Conservation (phyloP, 305 asterid genomes). For the Petunia hybrid region DNA sequence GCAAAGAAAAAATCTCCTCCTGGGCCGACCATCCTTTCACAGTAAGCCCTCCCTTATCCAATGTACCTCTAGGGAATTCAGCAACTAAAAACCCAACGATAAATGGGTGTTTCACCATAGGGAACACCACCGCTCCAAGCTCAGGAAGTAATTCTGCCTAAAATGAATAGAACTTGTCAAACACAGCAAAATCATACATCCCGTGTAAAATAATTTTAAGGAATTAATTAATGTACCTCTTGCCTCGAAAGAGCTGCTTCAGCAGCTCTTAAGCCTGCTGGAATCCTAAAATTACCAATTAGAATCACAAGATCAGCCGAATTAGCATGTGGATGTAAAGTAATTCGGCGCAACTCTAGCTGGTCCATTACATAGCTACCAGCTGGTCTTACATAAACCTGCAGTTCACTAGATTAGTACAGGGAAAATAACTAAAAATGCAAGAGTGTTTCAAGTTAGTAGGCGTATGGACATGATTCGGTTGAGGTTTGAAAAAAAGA, state of each 20-base stretch:
- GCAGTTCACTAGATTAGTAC: constrained; percentile 33
- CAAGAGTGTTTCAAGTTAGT: neutral
- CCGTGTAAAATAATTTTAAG: constrained; percentile 1
- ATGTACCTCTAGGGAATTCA: constrained; percentile 66
- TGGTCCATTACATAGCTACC: constrained; percentile 96
- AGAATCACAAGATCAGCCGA: constrained; percentile 79
- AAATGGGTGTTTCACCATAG: constrained; percentile 93
- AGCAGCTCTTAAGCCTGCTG: constrained; percentile 86
- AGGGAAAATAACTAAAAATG: constrained; percentile 7
- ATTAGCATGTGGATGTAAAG: constrained; percentile 65
- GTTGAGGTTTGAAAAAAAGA: too few relatives aligned
- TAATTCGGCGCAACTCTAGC: constrained; percentile 83
- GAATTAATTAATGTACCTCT: constrained; percentile 55
- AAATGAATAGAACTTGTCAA: constrained; percentile 40
- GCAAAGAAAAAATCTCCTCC: constrained; percentile 51
- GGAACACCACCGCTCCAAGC: constrained; percentile 88
- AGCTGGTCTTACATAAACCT: constrained; percentile 98
- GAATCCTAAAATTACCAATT: constrained; percentile 68
- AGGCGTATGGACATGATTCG: too few relatives aligned
- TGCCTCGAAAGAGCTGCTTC: constrained; percentile 80
- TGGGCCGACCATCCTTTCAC: constrained; percentile 48
- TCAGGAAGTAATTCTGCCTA: constrained; percentile 89
- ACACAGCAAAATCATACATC: constrained; percentile 37
- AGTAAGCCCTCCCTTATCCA: constrained; percentile 54
- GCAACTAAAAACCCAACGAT: constrained; percentile 96